These are phyloP conservation scores for Asterionellopsis glacialis DNA, from an alignment of 108 stramenopile species.

Conservation along the genomic window DNA sequence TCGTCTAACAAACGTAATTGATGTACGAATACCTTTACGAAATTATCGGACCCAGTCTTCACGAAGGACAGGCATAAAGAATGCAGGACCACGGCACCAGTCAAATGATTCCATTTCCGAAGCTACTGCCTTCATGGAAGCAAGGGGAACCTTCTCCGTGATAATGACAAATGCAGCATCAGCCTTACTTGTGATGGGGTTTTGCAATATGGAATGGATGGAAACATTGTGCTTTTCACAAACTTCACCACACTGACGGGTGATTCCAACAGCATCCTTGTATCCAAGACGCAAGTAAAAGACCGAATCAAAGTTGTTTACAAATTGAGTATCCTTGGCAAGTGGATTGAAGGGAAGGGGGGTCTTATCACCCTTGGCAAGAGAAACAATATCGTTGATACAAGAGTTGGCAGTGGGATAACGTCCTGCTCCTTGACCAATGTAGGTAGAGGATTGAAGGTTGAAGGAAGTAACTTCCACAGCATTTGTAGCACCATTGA, in stretches of 20 bases:
- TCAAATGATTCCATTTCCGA: conserved; percentile 70
- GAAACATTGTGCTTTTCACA: conserved; percentile 81
- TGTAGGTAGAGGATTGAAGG: conserved; percentile 66
- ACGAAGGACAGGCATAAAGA: conserved; percentile 83
- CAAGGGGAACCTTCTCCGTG: conserved; percentile 73
- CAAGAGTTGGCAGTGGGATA: conserved; percentile 88
- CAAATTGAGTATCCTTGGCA: conserved; percentile 40
- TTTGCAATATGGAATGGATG: conserved; percentile 86
- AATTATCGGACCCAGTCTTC: conserved; percentile 56
- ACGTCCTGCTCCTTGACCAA: conserved; percentile 87
- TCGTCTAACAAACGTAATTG: too few relatives aligned
- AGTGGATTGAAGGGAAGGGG: conserved; percentile 69
- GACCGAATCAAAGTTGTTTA: conserved; percentile 72
- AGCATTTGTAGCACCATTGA: conserved; percentile 84
- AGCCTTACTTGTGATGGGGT: conserved; percentile 59
- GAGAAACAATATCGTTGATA: conserved; percentile 78
- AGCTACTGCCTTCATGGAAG: conserved; percentile 54
- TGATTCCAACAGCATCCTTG: conserved; percentile 72
- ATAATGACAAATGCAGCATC: conserved; percentile 84
- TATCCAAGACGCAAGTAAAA: conserved; percentile 83
- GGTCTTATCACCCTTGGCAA: conserved; percentile 73
- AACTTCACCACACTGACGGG: conserved; percentile 75
- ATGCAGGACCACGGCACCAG: conserved; percentile 79
- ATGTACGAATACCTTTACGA: too few relatives aligned
- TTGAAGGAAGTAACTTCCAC: conserved; percentile 77